Evolutionary conservation across 2,329 filamentous ascomycete species (phyloP).

Genomic region (Alternaria arbusti): DNA sequence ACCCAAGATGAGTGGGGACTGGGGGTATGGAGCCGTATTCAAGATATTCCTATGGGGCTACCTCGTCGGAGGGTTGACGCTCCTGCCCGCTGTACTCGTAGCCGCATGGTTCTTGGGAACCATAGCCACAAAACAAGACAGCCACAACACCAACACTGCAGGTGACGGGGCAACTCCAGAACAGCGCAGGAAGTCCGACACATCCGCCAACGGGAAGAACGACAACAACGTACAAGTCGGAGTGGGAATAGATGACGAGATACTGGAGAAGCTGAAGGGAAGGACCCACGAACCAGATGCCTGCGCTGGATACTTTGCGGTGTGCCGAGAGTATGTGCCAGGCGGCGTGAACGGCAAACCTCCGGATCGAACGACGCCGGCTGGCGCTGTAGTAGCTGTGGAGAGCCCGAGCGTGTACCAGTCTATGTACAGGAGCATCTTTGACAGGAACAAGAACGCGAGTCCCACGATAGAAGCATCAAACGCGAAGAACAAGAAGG

Average conservation of each 20-base stretch:
- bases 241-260: conserved; percentile 29
- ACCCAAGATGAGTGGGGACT: conserved; percentile 35
- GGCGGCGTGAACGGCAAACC: conserved; percentile 92
- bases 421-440: conserved; percentile 96
- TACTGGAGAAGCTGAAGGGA: conserved; percentile 31
- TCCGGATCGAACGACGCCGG: conserved; percentile 82
- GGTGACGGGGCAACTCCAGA: background rate
- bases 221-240: conserved; percentile 22
- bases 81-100: conserved; percentile 23
- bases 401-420: conserved; percentile 96
- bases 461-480: conserved; percentile 60
- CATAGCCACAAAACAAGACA: conserved; percentile 16
- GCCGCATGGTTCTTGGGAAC: conserved; percentile 31
- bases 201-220: conserved; percentile 13
- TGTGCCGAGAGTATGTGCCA: conserved; percentile 89
- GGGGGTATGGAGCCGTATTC: conserved; percentile 31
- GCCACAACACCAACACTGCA: background rate
- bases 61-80: conserved; percentile 30
- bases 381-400: conserved; percentile 76
- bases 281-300: conserved; percentile 71
- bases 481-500: conserved; percentile 63
- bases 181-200: conserved; percentile 19
- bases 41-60: conserved; percentile 38
- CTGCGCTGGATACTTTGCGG: conserved; percentile 91
- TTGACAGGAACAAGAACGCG: conserved; percentile 74